Percentiles rank a stretch among this genome's conserved stretches.
phyloP scores from a whole-genome alignment of 176 grass and related monocot genomes.

The Avena eriantha region DNA sequence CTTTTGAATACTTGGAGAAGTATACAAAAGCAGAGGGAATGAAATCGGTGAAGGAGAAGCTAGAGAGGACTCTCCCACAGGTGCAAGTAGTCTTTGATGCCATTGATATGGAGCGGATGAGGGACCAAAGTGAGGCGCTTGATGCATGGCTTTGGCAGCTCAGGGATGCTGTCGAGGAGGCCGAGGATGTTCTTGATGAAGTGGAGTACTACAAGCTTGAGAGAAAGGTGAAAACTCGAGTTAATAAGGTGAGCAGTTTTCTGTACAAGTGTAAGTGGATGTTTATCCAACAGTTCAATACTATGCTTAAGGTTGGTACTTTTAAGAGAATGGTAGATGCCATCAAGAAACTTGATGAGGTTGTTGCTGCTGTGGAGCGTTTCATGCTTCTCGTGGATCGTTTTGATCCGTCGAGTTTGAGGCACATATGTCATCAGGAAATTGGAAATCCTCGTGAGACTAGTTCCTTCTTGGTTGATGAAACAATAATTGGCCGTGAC shows the following conservation, averaged over 20 bases:
- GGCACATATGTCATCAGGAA: background rate
- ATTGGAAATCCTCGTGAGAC: background rate
- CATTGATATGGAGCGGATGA: background rate
- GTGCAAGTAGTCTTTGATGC: slow-evolving; percentile 14
- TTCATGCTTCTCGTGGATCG: background rate
- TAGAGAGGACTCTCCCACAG: background rate
- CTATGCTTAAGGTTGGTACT: background rate
- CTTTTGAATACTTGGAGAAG: slow-evolving; percentile 32
- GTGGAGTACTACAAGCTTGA: slow-evolving; percentile 17
- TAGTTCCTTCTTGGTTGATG: slow-evolving; percentile 5
- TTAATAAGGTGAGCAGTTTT: background rate
- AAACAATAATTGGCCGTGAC: background rate
- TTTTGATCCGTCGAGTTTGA: background rate
- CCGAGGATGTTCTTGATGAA: background rate
- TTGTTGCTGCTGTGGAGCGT: background rate
- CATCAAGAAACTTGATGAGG: background rate
- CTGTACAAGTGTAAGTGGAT: background rate
- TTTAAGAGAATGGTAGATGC: background rate
- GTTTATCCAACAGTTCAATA: background rate
- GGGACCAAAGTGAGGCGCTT: background rate
- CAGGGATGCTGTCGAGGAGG: background rate
- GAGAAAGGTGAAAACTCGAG: slow-evolving; percentile 1
- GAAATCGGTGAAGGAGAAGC: background rate
- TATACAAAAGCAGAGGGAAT: slow-evolving; percentile 18
- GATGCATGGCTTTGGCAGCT: background rate